Percentiles rank a stretch among this genome's conserved stretches.
Evolutionary conservation across 305 asterid species (phyloP).

Genomic region (Solanum hybrid): DNA sequence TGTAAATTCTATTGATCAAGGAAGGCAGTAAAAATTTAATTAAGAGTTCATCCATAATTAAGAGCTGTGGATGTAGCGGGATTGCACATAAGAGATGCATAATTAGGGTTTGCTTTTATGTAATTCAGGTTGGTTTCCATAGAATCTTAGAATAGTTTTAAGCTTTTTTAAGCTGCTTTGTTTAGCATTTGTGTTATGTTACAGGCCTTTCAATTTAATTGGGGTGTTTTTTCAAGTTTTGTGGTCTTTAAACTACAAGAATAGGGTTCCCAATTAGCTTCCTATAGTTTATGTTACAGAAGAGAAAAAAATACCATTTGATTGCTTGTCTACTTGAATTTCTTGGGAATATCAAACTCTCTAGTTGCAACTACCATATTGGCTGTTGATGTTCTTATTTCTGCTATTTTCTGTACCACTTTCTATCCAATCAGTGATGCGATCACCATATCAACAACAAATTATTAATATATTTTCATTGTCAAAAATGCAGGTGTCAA

Average conservation of each 20-base stretch:
- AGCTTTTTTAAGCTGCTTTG: background rate
- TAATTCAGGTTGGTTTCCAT: background rate
- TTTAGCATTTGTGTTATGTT: background rate
- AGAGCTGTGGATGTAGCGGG: background rate
- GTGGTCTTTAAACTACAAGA: background rate
- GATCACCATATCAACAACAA: background rate
- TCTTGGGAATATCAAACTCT: background rate
- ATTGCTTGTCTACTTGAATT: background rate
- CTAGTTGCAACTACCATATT: background rate
- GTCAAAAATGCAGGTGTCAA: background rate
- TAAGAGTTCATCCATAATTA: background rate
- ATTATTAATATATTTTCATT: background rate
- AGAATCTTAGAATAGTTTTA: background rate
- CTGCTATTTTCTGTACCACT: background rate
- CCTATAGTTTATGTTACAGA: background rate
- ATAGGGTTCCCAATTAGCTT: background rate
- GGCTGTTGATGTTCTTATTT: background rate
- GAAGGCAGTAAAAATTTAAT: background rate
- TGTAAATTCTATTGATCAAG: conserved; percentile 3
- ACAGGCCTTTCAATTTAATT: background rate
- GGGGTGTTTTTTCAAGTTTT: background rate
- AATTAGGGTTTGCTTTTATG: background rate
- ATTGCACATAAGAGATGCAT: background rate
- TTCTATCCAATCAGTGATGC: background rate
- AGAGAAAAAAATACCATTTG: background rate